Percentiles rank a stretch among this genome's conserved stretches.
Conservation (phyloP, 2,329 filamentous ascomycete genomes). For the Hymenoscyphus salicellus region DNA sequence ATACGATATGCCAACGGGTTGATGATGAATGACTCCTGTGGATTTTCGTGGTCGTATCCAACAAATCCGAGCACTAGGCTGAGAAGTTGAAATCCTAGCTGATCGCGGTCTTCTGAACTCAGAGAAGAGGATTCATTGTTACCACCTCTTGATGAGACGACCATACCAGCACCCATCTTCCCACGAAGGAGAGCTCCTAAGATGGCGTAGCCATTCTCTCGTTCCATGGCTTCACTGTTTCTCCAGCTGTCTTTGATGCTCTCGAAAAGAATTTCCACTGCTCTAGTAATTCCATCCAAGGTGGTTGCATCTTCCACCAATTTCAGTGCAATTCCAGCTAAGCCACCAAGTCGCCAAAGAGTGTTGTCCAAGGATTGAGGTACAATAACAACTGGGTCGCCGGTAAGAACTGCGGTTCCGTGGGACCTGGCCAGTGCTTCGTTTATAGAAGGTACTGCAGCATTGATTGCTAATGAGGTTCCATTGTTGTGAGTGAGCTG, state of each 20-base stretch:
- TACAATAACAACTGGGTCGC: conserved; percentile 74
- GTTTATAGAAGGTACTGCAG: conserved; percentile 80
- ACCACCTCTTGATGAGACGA: conserved; percentile 36
- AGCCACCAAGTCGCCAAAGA: conserved; percentile 89
- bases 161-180: conserved; percentile 62
- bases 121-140: conserved; percentile 39
- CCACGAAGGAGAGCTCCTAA: conserved; percentile 78
- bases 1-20: conserved; percentile 94
- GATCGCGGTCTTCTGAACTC: conserved; percentile 52
- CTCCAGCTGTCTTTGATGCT: conserved; percentile 90
- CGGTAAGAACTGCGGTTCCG: conserved; percentile 78
- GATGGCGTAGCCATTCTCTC: conserved; percentile 89
- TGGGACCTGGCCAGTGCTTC: conserved; percentile 80
- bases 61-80: conserved; percentile 79
- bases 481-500: conserved; percentile 70
- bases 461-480: conserved; percentile 81
- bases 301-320: conserved; percentile 74
- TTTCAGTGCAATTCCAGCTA: conserved; percentile 79
- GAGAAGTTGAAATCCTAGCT: conserved; percentile 62
- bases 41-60: conserved; percentile 77
- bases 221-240: conserved; percentile 97
- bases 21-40: conserved; percentile 86
- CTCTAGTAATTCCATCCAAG: conserved; percentile 67
- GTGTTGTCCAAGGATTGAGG: conserved; percentile 88
- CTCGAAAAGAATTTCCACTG: conserved; percentile 79